Percentiles rank a stretch among this genome's conserved stretches.
Evolutionary conservation across 208 protist genomes (phyloP).

Genomic region (Willaertia magna): DNA sequence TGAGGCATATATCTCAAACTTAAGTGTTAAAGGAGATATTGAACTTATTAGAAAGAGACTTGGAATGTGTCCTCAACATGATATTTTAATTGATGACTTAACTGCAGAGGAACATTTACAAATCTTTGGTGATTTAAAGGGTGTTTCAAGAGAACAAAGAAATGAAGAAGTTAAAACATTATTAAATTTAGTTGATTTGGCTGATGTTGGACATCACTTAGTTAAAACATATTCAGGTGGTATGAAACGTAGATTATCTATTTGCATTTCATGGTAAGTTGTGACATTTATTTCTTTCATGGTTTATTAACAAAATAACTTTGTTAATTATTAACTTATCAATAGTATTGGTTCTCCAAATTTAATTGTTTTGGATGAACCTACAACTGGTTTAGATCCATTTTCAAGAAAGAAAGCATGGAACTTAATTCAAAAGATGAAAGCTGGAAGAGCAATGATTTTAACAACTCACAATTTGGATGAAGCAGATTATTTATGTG

Average conservation of each 20-base stretch:
- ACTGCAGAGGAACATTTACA: conserved; percentile 24
- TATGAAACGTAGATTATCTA: conserved; percentile 13
- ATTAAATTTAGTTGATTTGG: background rate
- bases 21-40: conserved; percentile 10
- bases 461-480: conserved; percentile 83
- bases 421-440: conserved; percentile 15
- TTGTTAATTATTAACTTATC: background rate
- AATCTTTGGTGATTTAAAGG: conserved; percentile 17
- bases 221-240: background rate
- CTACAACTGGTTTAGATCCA: conserved; percentile 23
- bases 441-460: conserved; percentile 15
- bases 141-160: background rate
- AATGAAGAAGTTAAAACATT: background rate
- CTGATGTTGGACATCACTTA: background rate
- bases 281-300: background rate
- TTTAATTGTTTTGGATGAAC: conserved; percentile 25
- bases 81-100: conserved; percentile 27
- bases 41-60: conserved; percentile 20
- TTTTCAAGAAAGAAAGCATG: conserved; percentile 1
- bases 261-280: conserved; percentile 45
- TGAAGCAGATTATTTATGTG: conserved; percentile 84
- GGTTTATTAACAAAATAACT: background rate
- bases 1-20: conserved; percentile 1
- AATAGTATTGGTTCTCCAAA: conserved; percentile 26
- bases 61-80: conserved; percentile 39